Conservation (phyloP, 192 early-diverging fungal species). For the Coemansia sp. region DNA sequence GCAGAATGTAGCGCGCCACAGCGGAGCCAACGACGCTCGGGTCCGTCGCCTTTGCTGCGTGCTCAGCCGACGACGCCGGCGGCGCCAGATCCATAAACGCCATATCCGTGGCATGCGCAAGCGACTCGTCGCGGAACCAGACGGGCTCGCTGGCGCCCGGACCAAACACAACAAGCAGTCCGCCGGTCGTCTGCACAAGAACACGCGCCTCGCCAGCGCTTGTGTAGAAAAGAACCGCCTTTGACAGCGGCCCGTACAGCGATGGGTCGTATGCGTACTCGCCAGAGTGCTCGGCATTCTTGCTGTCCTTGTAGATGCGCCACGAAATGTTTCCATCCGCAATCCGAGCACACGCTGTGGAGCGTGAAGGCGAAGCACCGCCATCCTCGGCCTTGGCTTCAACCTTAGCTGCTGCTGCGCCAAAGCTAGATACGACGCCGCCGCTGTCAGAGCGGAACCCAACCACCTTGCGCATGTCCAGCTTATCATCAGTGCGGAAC, state of each 20-base stretch:
- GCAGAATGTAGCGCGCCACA: slow-evolving; percentile 66
- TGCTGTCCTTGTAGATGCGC: slow-evolving; percentile 25
- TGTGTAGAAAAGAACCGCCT: slow-evolving; percentile 15
- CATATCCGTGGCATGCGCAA: slow-evolving; percentile 67
- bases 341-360: slow-evolving; percentile 14
- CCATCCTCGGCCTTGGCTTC: not conserved
- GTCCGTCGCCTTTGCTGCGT: slow-evolving; percentile 38
- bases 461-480: slow-evolving; percentile 48
- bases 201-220: slow-evolving; percentile 33
- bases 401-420: slow-evolving; percentile 1
- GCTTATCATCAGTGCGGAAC: slow-evolving; percentile 18
- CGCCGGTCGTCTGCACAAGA: slow-evolving; percentile 62
- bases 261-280: slow-evolving; percentile 35
- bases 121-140: slow-evolving; percentile 89
- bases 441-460: slow-evolving; percentile 20
- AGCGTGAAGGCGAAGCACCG: not conserved
- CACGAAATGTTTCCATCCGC: slow-evolving; percentile 21
- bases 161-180: slow-evolving; percentile 59
- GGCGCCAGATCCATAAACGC: slow-evolving; percentile 82
- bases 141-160: slow-evolving; percentile 37
- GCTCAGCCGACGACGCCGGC: slow-evolving; percentile 54
- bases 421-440: slow-evolving; percentile 12
- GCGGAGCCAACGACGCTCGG: slow-evolving; percentile 61
- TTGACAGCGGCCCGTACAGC: slow-evolving; percentile 43
- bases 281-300: slow-evolving; percentile 20